Conservation (phyloP, 169 alveolate species). For the Condylostoma magnum region DNA sequence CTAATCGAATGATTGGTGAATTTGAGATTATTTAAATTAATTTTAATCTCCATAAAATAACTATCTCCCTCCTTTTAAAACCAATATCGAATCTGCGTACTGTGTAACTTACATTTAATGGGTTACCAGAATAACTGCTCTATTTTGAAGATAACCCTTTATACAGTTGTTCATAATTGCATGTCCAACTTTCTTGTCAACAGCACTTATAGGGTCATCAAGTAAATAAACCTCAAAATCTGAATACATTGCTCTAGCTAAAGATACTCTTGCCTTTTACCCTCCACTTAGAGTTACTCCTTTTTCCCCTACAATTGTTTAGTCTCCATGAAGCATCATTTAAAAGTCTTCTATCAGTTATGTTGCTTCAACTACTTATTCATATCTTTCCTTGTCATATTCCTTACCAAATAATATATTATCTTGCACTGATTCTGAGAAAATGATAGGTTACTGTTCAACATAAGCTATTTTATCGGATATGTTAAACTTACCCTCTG, state of each 20-base stretch:
- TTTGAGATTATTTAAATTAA: neutral
- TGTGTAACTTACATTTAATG: constrained; percentile 66
- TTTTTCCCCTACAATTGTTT: constrained; percentile 79
- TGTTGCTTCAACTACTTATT: constrained; percentile 56
- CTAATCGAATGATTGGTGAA: neutral
- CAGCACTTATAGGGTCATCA: constrained; percentile 90
- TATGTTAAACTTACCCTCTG: constrained; percentile 42
- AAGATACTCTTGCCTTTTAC: constrained; percentile 88
- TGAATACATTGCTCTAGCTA: constrained; percentile 90
- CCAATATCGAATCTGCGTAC: constrained; percentile 70
- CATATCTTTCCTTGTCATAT: constrained; percentile 56
- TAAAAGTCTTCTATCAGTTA: constrained; percentile 59
- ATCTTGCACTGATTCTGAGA: constrained; percentile 74
- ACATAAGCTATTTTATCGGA: constrained; percentile 65
- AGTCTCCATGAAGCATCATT: constrained; percentile 63
- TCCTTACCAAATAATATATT: constrained; percentile 74
- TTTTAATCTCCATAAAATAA: constrained; percentile 20
- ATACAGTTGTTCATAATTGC: constrained; percentile 72
- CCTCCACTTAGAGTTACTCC: constrained; percentile 92
- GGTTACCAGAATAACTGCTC: constrained; percentile 79
- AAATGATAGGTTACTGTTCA: constrained; percentile 79
- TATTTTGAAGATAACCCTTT: constrained; percentile 45
- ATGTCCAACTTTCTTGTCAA: constrained; percentile 85
- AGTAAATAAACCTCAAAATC: constrained; percentile 73
- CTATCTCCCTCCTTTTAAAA: constrained; percentile 55